Evolutionary conservation across 305 asterid species (phyloP).

Genomic region (Fraxinus paxiana): DNA sequence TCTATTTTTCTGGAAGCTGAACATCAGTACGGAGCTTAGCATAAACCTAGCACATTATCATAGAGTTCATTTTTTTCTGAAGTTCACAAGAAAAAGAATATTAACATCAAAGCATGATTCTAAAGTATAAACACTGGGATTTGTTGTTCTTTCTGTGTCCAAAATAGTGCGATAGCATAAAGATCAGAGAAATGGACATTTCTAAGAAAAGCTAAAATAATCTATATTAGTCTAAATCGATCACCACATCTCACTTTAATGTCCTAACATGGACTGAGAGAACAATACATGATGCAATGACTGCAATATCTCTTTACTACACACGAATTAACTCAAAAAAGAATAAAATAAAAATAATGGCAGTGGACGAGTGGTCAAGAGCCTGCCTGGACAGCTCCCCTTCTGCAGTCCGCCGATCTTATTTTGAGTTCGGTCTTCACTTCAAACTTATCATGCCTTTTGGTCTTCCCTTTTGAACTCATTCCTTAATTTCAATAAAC

Average conservation of each 20-base stretch:
- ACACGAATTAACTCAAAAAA: not conserved
- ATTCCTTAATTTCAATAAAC: not conserved
- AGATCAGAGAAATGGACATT: not conserved
- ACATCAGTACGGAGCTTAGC: conserved; percentile 3
- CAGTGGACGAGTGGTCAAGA: not conserved
- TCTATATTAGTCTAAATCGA: not conserved
- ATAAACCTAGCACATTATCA: not conserved
- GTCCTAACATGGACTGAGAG: not conserved
- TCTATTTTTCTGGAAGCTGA: conserved; percentile 10
- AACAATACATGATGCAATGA: not conserved
- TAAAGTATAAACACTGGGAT: not conserved
- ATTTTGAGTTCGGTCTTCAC: not conserved
- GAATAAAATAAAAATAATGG: not conserved
- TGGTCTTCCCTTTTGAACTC: not conserved
- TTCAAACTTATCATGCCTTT: not conserved
- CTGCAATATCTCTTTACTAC: not conserved
- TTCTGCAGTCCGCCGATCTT: not conserved
- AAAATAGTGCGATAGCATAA: not conserved
- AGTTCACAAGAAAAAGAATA: not conserved
- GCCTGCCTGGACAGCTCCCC: not conserved
- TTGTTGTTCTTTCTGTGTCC: not conserved
- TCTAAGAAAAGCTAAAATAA: not conserved
- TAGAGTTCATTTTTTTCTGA: not conserved
- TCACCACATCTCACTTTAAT: not conserved
- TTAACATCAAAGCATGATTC: not conserved